Percentiles rank a stretch among this genome's conserved stretches.
phyloP scores from a whole-genome alignment of 352 stramenopile genomes.

The Pythium scleroteichum region DNA sequence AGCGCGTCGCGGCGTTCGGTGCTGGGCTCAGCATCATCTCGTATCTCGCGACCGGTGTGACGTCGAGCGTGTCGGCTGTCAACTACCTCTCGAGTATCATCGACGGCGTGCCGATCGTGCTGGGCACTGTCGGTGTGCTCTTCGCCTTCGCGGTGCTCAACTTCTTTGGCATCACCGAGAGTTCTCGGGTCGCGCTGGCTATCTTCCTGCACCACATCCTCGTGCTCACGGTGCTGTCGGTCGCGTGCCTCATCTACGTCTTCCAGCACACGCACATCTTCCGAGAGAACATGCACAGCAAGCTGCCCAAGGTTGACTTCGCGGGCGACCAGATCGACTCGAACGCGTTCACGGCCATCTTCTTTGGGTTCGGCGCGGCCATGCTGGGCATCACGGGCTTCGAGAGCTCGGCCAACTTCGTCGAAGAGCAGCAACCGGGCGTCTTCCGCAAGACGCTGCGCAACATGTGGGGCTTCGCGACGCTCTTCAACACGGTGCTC shows the following conservation, averaged over 20 bases:
- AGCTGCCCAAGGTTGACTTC: slow-evolving; percentile 46
- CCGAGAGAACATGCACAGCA: slow-evolving; percentile 51
- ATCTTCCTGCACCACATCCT: slow-evolving; percentile 72
- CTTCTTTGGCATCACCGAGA: slow-evolving; percentile 71
- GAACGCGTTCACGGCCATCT: slow-evolving; percentile 38
- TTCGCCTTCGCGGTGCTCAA: slow-evolving; percentile 70
- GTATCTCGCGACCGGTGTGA: slow-evolving; percentile 74
- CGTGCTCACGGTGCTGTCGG: slow-evolving; percentile 52
- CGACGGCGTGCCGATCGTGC: slow-evolving; percentile 25
- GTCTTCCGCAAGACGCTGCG: slow-evolving; percentile 60
- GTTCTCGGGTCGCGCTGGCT: slow-evolving; percentile 48
- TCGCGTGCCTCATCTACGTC: slow-evolving; percentile 41
- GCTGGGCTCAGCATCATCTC: slow-evolving; percentile 78
- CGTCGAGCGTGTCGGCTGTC: slow-evolving; percentile 32
- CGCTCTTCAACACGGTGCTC: slow-evolving; percentile 72
- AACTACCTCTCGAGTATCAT: slow-evolving; percentile 32
- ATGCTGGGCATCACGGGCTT: slow-evolving; percentile 86
- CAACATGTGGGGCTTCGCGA: slow-evolving; percentile 68
- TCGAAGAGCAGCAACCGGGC: slow-evolving; percentile 67
- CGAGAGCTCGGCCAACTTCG: slow-evolving; percentile 77
- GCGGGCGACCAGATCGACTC: slow-evolving; percentile 27
- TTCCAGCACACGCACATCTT: slow-evolving; percentile 42
- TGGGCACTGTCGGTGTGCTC: slow-evolving; percentile 38
- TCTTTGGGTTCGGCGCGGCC: slow-evolving; percentile 55
- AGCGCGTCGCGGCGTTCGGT: slow-evolving; percentile 65